Evolutionary conservation across 2,329 filamentous ascomycete species (phyloP).

Genomic region (Aspergillus neotritici): DNA sequence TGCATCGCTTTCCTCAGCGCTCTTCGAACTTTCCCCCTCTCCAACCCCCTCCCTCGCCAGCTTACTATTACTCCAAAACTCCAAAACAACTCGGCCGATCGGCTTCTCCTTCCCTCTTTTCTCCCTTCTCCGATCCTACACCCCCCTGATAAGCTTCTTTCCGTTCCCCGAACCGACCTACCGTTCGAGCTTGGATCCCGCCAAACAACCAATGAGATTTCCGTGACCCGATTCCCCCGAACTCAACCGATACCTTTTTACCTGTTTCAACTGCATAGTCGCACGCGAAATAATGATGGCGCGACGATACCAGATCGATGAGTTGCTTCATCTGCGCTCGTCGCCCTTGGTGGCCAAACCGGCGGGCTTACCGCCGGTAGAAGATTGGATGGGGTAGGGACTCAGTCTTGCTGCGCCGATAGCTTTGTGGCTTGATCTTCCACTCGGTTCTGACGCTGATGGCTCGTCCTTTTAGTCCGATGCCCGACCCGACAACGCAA

Average conservation of each 20-base stretch:
- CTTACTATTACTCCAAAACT: too few relatives aligned
- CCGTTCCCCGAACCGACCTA: neutral
- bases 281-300: constrained; percentile 32
- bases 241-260: constrained; percentile 2
- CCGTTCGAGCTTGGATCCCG: neutral
- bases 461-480: constrained; percentile 28
- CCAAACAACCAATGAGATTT: constrained; percentile 24
- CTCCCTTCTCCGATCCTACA: neutral
- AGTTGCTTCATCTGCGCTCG: constrained; percentile 67
- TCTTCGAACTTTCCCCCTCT: too few relatives aligned
- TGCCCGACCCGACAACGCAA: constrained; percentile 38
- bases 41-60: too few relatives aligned
- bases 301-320: constrained; percentile 66
- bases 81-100: too few relatives aligned
- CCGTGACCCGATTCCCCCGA: constrained; percentile 13
- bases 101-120: neutral
- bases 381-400: constrained; percentile 93
- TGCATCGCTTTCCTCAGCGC: neutral
- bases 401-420: constrained; percentile 2
- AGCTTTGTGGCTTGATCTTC: constrained; percentile 7
- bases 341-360: constrained; percentile 83
- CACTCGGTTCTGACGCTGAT: constrained; percentile 16
- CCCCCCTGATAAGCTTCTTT: neutral
- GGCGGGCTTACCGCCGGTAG: constrained; percentile 68
- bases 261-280: constrained; percentile 6